These are phyloP conservation scores for Fusarium sp. DNA, from an alignment of 2,329 filamentous ascomycete genomes.

Conservation along the genomic window DNA sequence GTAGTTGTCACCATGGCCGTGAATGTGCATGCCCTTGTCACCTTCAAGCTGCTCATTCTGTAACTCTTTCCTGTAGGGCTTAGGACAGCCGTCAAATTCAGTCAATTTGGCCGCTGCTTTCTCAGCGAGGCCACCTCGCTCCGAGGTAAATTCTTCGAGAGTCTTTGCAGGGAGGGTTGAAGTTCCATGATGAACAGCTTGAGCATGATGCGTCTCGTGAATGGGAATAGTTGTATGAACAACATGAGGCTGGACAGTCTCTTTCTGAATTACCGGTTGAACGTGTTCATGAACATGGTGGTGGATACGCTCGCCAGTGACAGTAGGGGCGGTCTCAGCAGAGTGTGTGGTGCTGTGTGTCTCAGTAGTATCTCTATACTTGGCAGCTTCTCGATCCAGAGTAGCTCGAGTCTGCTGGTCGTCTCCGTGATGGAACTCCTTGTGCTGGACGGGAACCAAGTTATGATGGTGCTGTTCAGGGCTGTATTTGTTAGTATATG, in stretches of 20 bases:
- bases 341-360: slow-evolving; percentile 48
- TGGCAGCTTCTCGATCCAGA: slow-evolving; percentile 62
- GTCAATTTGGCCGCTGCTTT: slow-evolving; percentile 62
- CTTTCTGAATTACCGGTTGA: slow-evolving; percentile 77
- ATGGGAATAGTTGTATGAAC: slow-evolving; percentile 78
- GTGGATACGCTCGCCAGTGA: slow-evolving; percentile 49
- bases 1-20: slow-evolving; percentile 26
- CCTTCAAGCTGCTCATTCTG: slow-evolving; percentile 23
- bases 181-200: slow-evolving; percentile 69
- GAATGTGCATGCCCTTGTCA: slow-evolving; percentile 36
- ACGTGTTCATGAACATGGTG: slow-evolving; percentile 68
- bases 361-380: slow-evolving; percentile 45
- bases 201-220: slow-evolving; percentile 76
- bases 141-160: slow-evolving; percentile 69
- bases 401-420: slow-evolving; percentile 57
- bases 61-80: slow-evolving; percentile 38
- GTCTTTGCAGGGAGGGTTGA: slow-evolving; percentile 72
- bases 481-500: slow-evolving; percentile 28
- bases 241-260: slow-evolving; percentile 73
- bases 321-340: slow-evolving; percentile 39
- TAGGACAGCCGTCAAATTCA: slow-evolving; percentile 71
- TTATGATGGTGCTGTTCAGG: slow-evolving; percentile 74
- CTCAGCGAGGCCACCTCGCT: slow-evolving; percentile 60
- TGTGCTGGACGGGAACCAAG: slow-evolving; percentile 67
- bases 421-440: slow-evolving; percentile 70